A percentile compares a stretch with the other conserved stretches of the same genome.
phyloP scores from a whole-genome alignment of 2,329 filamentous ascomycete species.

The Pseudogymnoascus sp. region DNA sequence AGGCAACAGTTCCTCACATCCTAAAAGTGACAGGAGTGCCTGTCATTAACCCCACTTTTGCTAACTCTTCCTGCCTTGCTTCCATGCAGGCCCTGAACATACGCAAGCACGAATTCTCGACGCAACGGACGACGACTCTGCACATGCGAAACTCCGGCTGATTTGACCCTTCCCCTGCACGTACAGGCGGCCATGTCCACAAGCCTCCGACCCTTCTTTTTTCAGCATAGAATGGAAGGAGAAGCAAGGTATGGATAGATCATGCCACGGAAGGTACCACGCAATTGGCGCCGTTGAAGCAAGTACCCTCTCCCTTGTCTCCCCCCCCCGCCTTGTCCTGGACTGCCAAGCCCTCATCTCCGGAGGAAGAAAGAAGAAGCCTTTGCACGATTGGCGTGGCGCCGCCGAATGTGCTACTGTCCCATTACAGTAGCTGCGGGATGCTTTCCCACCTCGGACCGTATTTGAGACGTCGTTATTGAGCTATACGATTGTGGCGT shows the following conservation, averaged over 20 bases:
- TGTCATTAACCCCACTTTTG: neutral
- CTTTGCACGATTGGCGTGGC: slow-evolving; percentile 5
- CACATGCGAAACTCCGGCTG: slow-evolving; percentile 6
- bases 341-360: slow-evolving; percentile 2
- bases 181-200: neutral
- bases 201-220: neutral
- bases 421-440: slow-evolving; percentile 5
- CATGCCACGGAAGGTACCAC: neutral
- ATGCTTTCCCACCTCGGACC: slow-evolving; percentile 1
- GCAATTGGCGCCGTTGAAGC: neutral
- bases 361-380: slow-evolving; percentile 1
- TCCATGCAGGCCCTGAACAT: neutral
- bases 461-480: neutral
- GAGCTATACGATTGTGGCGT: slow-evolving; percentile 1
- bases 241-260: neutral
- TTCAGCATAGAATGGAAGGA: neutral
- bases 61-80: neutral
- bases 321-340: neutral
- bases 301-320: neutral
- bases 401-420: neutral
- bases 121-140: neutral
- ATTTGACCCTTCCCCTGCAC: neutral
- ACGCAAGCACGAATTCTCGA: neutral
- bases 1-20: neutral
- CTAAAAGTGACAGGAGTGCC: neutral